Evolutionary conservation across 1,139 yeast species (phyloP).

Genomic region (Debaryomyces subglobosus): DNA sequence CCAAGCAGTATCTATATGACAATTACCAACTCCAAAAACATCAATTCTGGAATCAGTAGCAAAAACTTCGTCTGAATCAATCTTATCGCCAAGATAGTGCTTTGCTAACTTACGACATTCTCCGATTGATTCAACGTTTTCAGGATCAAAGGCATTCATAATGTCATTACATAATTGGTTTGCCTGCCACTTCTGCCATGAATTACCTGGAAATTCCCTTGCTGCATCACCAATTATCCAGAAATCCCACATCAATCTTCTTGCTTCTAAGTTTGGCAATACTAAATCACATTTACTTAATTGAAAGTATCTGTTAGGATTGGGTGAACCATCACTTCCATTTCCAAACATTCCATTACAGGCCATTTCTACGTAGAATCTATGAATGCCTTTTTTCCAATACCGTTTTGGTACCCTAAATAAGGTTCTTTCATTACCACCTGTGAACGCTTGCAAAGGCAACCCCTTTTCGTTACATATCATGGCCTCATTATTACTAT

Average conservation of each 20-base stretch:
- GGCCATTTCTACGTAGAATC: constrained; percentile 82
- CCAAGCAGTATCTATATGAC: constrained; percentile 98
- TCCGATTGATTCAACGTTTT: constrained; percentile 49
- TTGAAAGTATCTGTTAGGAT: constrained; percentile 68
- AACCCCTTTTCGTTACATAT: constrained; percentile 67
- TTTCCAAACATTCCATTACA: constrained; percentile 96
- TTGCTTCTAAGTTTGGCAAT: constrained; percentile 78
- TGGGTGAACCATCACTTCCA: constrained; percentile 62
- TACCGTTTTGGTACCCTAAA: constrained; percentile 63
- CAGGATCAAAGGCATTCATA: constrained; percentile 77
- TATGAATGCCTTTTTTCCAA: constrained; percentile 43
- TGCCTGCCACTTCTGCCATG: constrained; percentile 86
- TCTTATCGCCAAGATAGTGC: constrained; percentile 62
- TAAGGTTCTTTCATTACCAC: constrained; percentile 78
- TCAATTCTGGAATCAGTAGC: constrained; percentile 39
- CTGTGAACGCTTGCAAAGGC: constrained; percentile 84
- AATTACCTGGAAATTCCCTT: constrained; percentile 72
- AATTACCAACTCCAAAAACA: constrained; percentile 87
- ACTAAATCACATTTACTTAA: constrained; percentile 75
- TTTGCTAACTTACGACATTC: constrained; percentile 71
- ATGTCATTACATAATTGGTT: constrained; percentile 75
- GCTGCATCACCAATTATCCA: constrained; percentile 92
- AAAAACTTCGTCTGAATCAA: constrained; percentile 65
- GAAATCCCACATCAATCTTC: constrained; percentile 77
- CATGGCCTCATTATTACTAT: constrained; percentile 83